Conservation (phyloP, 1,284 basidiomycete genomes). For the Microstroma glucosiphilum region DNA sequence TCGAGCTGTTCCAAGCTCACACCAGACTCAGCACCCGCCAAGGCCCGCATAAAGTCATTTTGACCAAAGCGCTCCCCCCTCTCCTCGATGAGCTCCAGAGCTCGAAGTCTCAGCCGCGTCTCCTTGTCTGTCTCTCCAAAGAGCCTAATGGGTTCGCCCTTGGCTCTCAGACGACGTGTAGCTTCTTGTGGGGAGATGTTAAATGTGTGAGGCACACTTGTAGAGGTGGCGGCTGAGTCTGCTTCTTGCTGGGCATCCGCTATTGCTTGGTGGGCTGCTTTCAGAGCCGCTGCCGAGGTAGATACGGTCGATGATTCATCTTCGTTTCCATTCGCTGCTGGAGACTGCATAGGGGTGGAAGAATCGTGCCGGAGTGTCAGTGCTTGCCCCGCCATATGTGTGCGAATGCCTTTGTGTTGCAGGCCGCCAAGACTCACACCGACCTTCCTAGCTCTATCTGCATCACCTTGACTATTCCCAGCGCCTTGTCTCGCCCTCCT, state of each 20-base stretch:
- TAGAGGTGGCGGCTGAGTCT: constrained; percentile 6
- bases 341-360: constrained; percentile 9
- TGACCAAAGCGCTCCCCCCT: constrained; percentile 30
- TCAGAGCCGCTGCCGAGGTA: constrained; percentile 9
- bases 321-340: neutral
- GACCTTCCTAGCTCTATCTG: neutral
- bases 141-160: constrained; percentile 86
- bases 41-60: constrained; percentile 83
- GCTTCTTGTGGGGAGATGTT: constrained; percentile 92
- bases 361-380: constrained; percentile 5
- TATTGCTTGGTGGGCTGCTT: constrained; percentile 13
- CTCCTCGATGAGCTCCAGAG: constrained; percentile 75
- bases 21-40: constrained; percentile 70
- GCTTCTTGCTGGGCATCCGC: constrained; percentile 13
- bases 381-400: neutral
- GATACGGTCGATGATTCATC: constrained; percentile 4
- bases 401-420: neutral
- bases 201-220: constrained; percentile 56
- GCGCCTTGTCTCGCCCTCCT: constrained; percentile 1
- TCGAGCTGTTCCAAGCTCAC: constrained; percentile 63
- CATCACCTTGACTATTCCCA: neutral
- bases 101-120: constrained; percentile 76
- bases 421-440: neutral
- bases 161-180: constrained; percentile 74
- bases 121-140: constrained; percentile 96